Evolutionary conservation across 345 rosid genomes (phyloP), one percentile per base, ranked within the genome.

Genomic region (Murraya koenigii): DNA sequence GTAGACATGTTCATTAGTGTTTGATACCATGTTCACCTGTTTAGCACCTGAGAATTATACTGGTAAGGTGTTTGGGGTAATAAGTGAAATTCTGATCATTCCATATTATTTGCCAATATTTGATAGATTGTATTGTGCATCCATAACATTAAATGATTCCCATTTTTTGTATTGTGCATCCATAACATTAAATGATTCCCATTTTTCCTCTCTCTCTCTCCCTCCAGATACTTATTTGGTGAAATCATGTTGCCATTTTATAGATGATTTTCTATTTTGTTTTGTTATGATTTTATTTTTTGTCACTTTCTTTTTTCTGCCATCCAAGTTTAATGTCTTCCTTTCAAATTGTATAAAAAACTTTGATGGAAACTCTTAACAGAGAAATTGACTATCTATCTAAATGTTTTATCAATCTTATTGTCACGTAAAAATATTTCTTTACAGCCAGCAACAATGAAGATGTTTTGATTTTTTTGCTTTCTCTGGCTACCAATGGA

Each of bases 1-100:
- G 86, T 71, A 23, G 15, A 71, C 76, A 65, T 63, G 7, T 73
- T 65, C 59, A 52, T 72, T 60, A n/a, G 38, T 64, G 39, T 76
- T 58, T 73, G 69, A 63, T 75, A 33, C 44, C 30, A 1, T 49
- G 59, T 47, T 28, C 63, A 55, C 6, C 58, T 74, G 26, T 74
- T 39, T 41, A 8, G 68, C 77, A 13, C 38, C 13, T 22, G 30
- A 39, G 19, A 22, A 64, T 47, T 15, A 0, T 39, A 59, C 67
- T 17, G 54, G 26, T 13, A 3, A 74, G 59, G 19, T 36, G 11
- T 68, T 44, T 62, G 52, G 25, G 20, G 7, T 64, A 32, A 33
- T 32, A 52, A 64, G 10, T 15, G 25, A 61, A 44, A 47, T 28
- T 63, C 14, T 59, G n/a, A 17, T 26, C 41, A 49, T 70, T 28